Evolutionary conservation across 73 alveolate genomes (phyloP), one percentile per base, ranked within the genome.

Genomic region (Paramecium sexaurelia): DNA sequence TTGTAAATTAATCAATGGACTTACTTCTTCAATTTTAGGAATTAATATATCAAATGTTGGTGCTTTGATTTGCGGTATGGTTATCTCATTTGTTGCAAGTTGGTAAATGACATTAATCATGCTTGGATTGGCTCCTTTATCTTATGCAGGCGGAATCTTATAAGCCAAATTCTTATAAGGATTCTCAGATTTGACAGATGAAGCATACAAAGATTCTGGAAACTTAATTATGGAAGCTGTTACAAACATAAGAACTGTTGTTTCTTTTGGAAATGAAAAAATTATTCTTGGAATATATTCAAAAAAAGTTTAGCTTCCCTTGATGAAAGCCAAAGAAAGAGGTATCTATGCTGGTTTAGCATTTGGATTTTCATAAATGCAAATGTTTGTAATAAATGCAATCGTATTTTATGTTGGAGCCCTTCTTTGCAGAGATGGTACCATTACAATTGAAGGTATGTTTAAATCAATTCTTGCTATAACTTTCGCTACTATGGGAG

Each of bases 181-280:
- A 33, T 82, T 85, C 45, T 45, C 95, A n/a, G 94, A 75, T 55
- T 26, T 68, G 11, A 78, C 85, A n/a, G 95, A 75, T 32, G 85
- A 91, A 61, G 98, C 97, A 17, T 94, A 96, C 45, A 93, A 96
- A 75, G 97, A 91, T 33, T 98, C 99, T 9, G 92, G 96, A 84
- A 91, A 92, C 7, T 51, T 94, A 0, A 98, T 96, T 33, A 92
- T 97, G 71, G 99, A 97, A 75, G 88, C 96, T 7, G 97, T 97
- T 6, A 71, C 94, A 22, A 96, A 96, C 78, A 93, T 94, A 47
- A 93, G 98, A 92, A 97, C 99, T 8, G 95, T 96, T 33, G 95
- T 93, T 55, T 75, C 97, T 33, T 95, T 95, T 88, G 98, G 96
- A 11, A 91, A 96, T 71, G 99, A 98, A 86, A 24, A 96, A 7